Conservation (phyloP, 139 green algal genomes). For the Marvania coccoides region DNA sequence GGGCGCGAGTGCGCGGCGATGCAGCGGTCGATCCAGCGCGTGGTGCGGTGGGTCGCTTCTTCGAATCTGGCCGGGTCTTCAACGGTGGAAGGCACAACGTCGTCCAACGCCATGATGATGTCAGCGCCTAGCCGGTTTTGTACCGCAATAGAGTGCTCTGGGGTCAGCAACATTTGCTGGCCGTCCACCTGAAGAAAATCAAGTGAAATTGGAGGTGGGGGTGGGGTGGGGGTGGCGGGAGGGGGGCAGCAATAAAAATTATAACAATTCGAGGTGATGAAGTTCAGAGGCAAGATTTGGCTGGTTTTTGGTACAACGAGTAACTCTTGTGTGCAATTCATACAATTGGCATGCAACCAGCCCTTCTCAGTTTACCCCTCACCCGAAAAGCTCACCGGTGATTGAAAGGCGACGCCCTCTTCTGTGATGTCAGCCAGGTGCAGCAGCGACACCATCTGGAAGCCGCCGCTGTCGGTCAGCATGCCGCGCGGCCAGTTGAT, state of each 20-base stretch:
- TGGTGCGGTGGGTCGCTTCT: constrained; percentile 87
- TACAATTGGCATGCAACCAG: too few relatives aligned
- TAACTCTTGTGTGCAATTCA: too few relatives aligned
- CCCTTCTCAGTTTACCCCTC: too few relatives aligned
- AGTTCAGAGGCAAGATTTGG: too few relatives aligned
- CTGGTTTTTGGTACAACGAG: too few relatives aligned
- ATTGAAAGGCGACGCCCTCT: constrained; percentile 83
- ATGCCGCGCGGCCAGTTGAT: constrained; percentile 75
- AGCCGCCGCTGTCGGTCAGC: constrained; percentile 73
- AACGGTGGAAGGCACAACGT: constrained; percentile 73
- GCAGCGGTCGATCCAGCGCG: constrained; percentile 94
- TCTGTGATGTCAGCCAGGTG: constrained; percentile 88
- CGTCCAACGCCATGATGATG: constrained; percentile 97
- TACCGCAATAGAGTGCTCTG: constrained; percentile 87
- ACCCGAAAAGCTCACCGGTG: too few relatives aligned
- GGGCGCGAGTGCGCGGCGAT: constrained; percentile 76
- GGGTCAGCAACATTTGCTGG: constrained; percentile 86
- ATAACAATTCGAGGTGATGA: too few relatives aligned
- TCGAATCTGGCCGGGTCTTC: constrained; percentile 62
- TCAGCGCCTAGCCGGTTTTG: constrained; percentile 83
- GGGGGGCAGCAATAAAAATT: too few relatives aligned
- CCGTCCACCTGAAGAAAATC: too few relatives aligned
- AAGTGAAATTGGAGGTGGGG: too few relatives aligned
- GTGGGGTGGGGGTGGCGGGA: too few relatives aligned
- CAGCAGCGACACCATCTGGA: constrained; percentile 86